Base-by-base conservation (phyloP, 2,329 filamentous ascomycete species). In the Colletotrichum costaricense region DNA sequence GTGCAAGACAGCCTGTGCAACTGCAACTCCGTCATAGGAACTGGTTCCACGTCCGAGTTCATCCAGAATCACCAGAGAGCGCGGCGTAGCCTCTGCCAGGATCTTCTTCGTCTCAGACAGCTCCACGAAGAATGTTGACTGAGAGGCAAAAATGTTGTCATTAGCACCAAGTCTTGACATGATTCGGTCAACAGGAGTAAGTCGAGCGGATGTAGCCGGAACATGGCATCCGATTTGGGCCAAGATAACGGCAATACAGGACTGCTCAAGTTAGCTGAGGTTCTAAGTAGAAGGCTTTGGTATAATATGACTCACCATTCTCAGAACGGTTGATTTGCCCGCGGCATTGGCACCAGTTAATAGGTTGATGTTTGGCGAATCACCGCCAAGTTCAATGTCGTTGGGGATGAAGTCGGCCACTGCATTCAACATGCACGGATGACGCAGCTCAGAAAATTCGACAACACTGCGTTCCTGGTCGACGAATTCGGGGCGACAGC, bases 51-150 rank as follows among this genome's bases (percentile, higher is more conserved):
- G 94, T 60, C 97, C 97, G 0, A 99, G 91, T 81, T 99, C 97
- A 82, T 99, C 97, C 2, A 99, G 91, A 77, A 99, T 99, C 68
- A 99, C 97, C 1, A 99, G 91, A 0, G 95, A 98, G 12, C 96
- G 94, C 0, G 96, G 93, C 0, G 96, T 98, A 0, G 97, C 97
- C 84, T 98, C 97, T 0, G 94, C 92, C 1, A 99, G 88, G 63
- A 99, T 99, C 87, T 98, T 98, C 86, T 98, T 98, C 0, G 97
- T 99, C 82, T 99, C 97, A 0, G 95, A 95, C 2, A 99, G 87
- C 83, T 99, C 97, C 33, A 99, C 96, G 80, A 99, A 98, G 87
- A 99, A 99, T 2, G 97, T 99, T 16, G 94, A 97, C 82, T 99
- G 97, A 0, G 96, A 94, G 1, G 96, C 97, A 80, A 99, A 98